Base-by-base conservation (phyloP, 2,329 filamentous ascomycete species). In the Pleoardoris graminearum region DNA sequence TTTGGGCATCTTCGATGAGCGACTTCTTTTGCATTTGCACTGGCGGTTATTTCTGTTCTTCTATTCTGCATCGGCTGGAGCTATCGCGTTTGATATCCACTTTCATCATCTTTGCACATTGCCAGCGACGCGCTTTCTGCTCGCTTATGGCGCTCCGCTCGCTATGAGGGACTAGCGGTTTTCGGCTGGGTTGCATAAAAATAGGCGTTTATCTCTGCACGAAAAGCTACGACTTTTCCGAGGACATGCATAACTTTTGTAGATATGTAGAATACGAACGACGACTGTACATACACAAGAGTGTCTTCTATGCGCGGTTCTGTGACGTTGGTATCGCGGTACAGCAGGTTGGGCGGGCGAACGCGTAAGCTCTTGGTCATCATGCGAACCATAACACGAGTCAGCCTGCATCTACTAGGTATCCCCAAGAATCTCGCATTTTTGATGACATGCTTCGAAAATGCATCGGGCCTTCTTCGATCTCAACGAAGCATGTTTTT, bases 1-100 rank as follows among this genome's bases (percentile, higher is more conserved):
- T n/a, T n/a, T n/a, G n/a, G n/a, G n/a, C n/a, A n/a, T n/a, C n/a
- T n/a, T n/a, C n/a, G n/a, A n/a, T n/a, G n/a, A n/a, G n/a, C n/a
- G n/a, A n/a, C n/a, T n/a, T n/a, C n/a, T 36, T 30, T 47, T 37
- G 44, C 44, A 47, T 47, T 37, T 47, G 44, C 44, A 47, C 29
- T 47, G 33, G 33, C 21, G 32, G 32, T 27, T 45, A 11, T 29
- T 12, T 32, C 16, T 32, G n/a, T n/a, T 33, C 8, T 42, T 44
- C 19, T 22, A 5, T 44, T 44, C 27, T 44, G 41, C 33, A 47
- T 47, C 8, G 43, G 11, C 30, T 38, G 12, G 17, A 11, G 7
- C 16, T 36, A 25, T 35, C n/a, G 12, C 35, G 30, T 36, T 47
- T 47, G 44, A 47, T 47, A 47, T 38, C 44, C 44, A 29, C 29